These are phyloP conservation scores for Cymodocea nodosa DNA, from an alignment of 116 monocot species.

Conservation along the genomic window DNA sequence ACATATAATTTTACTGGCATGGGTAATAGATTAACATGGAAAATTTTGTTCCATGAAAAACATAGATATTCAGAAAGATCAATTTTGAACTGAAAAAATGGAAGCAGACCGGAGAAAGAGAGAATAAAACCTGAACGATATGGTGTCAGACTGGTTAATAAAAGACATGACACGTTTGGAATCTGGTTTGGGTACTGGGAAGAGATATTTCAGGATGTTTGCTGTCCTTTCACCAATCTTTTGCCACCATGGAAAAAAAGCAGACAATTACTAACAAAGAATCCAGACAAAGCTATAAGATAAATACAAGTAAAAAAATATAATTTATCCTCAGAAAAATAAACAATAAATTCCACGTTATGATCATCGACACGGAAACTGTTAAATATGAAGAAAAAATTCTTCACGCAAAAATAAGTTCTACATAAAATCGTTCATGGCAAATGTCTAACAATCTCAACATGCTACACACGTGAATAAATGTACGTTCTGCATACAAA, in stretches of 20 bases:
- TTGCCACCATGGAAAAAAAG: background rate
- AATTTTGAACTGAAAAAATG: no score
- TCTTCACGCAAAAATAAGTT: no score
- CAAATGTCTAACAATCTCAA: no score
- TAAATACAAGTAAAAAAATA: background rate
- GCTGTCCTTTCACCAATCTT: slow-evolving; percentile 84
- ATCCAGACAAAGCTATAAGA: background rate
- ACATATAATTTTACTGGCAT: no score
- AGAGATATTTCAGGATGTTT: slow-evolving; percentile 84
- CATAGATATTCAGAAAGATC: background rate
- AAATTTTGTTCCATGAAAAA: no score
- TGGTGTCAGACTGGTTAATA: slow-evolving; percentile 69
- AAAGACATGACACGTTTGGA: slow-evolving; percentile 80
- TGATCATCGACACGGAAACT: no score
- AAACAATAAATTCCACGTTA: background rate
- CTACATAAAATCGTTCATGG: no score
- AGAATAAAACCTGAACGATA: slow-evolving; percentile 64
- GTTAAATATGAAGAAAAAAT: no score
- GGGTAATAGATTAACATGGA: no score
- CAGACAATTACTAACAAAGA: background rate
- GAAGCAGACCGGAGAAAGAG: background rate
- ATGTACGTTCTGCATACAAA: no score
- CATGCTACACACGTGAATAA: no score
- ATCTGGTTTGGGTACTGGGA: slow-evolving; percentile 94
- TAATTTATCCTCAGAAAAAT: background rate